Evolutionary conservation across 192 early-diverging fungal species (phyloP), one percentile per base, ranked within the genome.

Genomic region (Haplosporangium gracile): DNA sequence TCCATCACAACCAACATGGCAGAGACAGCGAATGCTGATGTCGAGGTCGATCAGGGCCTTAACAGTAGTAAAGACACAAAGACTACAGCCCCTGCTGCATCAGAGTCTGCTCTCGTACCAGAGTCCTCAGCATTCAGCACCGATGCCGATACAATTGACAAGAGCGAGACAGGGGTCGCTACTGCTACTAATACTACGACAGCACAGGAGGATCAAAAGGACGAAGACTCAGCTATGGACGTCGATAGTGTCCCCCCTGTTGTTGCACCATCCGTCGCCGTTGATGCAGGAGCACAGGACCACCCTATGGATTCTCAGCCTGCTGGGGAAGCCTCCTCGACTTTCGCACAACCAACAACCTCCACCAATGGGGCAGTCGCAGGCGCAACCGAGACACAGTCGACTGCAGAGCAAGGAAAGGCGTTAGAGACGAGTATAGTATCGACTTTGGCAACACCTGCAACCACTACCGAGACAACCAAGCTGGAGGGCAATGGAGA

Each of bases 151-250:
- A 69, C 29, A 45, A 38, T 53, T 29, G 68, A 78, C n/a, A 29
- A 55, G 5, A 36, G 49, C 22, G 29, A 49, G 26, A 5, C 36
- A 2, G 40, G 13, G 1, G 70, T 72, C 43, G 42, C 20, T 24
- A 24, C n/a, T 15, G 2, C 65, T 1, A 53, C 29, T 1, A 51
- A 29, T 32, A 51, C 20, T 24, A 15, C 51, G 4, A 1, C 70
- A 63, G 24, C n/a, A 55, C 42, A 60, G 38, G 53, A 47, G 70
- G 32, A n/a, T 51, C 69, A 72, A 22, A 51, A 63, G 36, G 43
- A 32, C 26, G 24, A 40, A 1, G 57, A 76, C 40, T 63, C 29
- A 40, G 40, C 60, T 6, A 76, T 76, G 75, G 75, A 76, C 45
- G 39, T 76, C 20, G 75, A 76, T 43, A 24, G 60, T 24, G n/a